Base-by-base conservation (phyloP, 2,329 filamentous ascomycete species). In the Aspergillus jensenii region DNA sequence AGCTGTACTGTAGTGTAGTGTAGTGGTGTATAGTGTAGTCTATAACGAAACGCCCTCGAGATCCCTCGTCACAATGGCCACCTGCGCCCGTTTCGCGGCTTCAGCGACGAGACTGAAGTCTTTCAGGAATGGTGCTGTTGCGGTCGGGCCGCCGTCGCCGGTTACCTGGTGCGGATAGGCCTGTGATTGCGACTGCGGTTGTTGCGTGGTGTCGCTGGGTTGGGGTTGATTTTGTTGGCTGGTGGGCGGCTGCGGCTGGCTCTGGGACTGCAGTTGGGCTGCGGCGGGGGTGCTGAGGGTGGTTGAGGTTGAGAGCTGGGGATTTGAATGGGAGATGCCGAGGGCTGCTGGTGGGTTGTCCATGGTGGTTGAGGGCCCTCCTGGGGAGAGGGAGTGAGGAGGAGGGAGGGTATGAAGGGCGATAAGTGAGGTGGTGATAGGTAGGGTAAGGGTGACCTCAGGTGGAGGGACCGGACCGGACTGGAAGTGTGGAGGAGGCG, bases 21-120 rank as follows among this genome's bases (percentile, higher is more conserved):
- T n/a, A 27, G 31, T 47, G 11, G 6, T n/a, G 45, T 37, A 39
- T 35, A 8, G 17, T 17, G 27, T 31, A 31, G 40, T 59, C 64
- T 69, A 76, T 59, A 76, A 63, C 44, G 72, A 71, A 52, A 77
- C 68, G 39, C 73, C 70, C 61, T 77, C 91, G 70, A 98, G 83
- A 75, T 97, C 93, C 61, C 93, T 84, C 82, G 93, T 90, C 72
- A 97, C 80, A 68, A 92, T 87, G 43, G 91, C 91, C 82, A 97
- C 90, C 76, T 97, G 91, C 9, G 93, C 93, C 43, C 93, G 83
- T 77, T 96, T 96, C 44, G 92, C 93, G 2, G 93, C 93, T 79
- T 98, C 93, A 37, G 93, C 93, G 43, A 97, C 84, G 31, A 97
- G 84, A 58, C 85, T 93, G 69, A 93, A 90, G 74, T 96, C 89